Percentiles rank a stretch among this genome's conserved stretches.
These are phyloP conservation scores for Trametes sp. DNA, from an alignment of 1,284 basidiomycete genomes.

Conservation along the genomic window DNA sequence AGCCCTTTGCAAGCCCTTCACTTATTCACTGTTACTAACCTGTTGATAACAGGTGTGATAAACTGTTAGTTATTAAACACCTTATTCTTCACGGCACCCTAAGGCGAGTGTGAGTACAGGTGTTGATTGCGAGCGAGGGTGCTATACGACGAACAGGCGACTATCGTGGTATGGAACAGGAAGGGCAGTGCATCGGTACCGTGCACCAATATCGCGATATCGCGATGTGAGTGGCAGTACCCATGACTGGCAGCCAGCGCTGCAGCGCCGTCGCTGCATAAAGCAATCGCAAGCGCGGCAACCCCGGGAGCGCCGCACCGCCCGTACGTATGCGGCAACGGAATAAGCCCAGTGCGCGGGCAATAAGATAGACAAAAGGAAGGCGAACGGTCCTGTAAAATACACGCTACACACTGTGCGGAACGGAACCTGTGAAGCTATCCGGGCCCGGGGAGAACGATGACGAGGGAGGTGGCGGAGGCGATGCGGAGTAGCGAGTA, in stretches of 20 bases:
- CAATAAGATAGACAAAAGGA: slow-evolving; percentile 19
- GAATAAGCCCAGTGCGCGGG: slow-evolving; percentile 18
- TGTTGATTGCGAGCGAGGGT: slow-evolving; percentile 21
- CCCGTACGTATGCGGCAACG: background rate
- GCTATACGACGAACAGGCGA: too few species aligned
- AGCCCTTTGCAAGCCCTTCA: too few species aligned
- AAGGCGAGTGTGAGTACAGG: too few species aligned
- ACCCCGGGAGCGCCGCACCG: background rate
- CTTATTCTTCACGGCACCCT: too few species aligned
- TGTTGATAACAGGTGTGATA: too few species aligned
- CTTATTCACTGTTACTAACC: too few species aligned
- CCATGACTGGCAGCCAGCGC: too few species aligned
- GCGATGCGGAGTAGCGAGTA: background rate
- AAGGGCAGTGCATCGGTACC: background rate
- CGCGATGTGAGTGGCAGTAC: too few species aligned
- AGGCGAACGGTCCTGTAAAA: slow-evolving; percentile 12
- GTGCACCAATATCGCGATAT: background rate
- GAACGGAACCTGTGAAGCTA: slow-evolving; percentile 7
- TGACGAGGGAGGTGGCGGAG: background rate
- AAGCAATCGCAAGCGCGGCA: background rate
- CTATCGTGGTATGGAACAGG: too few species aligned
- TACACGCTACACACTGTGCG: slow-evolving; percentile 15
- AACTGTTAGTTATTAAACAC: too few species aligned
- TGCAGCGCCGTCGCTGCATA: background rate
- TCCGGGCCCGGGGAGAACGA: slow-evolving; percentile 7